phyloP scores from a whole-genome alignment of 192 early-diverging fungal species.

The Chytriomyces sp. region DNA sequence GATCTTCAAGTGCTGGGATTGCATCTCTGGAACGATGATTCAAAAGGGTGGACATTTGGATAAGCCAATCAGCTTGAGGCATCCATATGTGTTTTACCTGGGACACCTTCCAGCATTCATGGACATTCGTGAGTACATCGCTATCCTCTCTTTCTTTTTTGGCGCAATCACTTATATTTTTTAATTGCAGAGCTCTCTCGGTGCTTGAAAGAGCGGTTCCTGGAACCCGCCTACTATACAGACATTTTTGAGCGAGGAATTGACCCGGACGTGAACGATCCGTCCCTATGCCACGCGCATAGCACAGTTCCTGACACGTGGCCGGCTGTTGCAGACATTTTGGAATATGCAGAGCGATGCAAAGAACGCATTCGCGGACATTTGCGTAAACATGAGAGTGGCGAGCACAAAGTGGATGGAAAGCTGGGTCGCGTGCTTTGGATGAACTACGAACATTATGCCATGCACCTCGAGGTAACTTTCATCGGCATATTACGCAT shows the following conservation, averaged over 20 bases:
- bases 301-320: constrained; percentile 68
- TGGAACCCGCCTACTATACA: constrained; percentile 6
- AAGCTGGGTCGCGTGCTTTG: constrained; percentile 66
- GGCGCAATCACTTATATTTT: constrained; percentile 66
- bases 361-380: constrained; percentile 55
- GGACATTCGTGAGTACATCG: too few relatives aligned
- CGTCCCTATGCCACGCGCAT: constrained; percentile 74
- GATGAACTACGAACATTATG: constrained; percentile 94
- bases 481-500: too few relatives aligned
- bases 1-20: constrained; percentile 80
- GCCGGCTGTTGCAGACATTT: constrained; percentile 70
- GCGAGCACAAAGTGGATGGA: constrained; percentile 25
- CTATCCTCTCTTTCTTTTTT: constrained; percentile 51
- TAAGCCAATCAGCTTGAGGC: constrained; percentile 80
- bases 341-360: constrained; percentile 67
- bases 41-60: constrained; percentile 47
- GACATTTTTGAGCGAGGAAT: constrained; percentile 88
- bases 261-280: constrained; percentile 63
- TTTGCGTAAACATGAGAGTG: constrained; percentile 33
- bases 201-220: constrained; percentile 30
- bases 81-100: constrained; percentile 88
- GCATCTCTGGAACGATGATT: constrained; percentile 66
- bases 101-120: constrained; percentile 70
- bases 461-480: constrained; percentile 86
- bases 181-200: constrained; percentile 59